Base-by-base conservation (phyloP, 148 eudicot genomes). In the Hydrangea macrophylla region DNA sequence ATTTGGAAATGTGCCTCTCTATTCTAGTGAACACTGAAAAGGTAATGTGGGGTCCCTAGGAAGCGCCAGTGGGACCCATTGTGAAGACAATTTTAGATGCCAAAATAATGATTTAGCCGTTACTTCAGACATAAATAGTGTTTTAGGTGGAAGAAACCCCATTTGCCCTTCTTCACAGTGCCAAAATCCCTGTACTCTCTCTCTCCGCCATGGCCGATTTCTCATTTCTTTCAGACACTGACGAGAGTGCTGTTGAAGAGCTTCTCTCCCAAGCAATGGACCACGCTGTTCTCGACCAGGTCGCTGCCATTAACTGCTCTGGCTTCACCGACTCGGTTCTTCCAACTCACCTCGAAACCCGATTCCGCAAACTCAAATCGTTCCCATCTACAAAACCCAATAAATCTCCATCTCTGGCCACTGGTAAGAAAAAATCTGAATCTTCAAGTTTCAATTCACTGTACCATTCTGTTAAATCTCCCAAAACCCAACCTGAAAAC, bases 221-320 rank as follows among this genome's bases (percentile, higher is more conserved):
- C 37, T 74, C 86, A 0, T 73, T 80, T 31, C 61, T 79, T 32
- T 81, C 92, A 20, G 90, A 90, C 33, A 80, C 88, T 11, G 89
- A 80, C 28, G 90, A 90, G 1, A 80, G 71, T 44, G 82, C 90
- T 6, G 89, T 90, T 36, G 90, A 90, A 24, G 89, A 86, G 31
- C 78, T 93, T 20, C 79, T 93, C 3, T 80, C 84, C 4, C 90
- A 90, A 75, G 95, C 96, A 8, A 81, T 74, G 79, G 98, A 93
- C 50, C 72, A 74, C 61, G 76, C 84, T 36, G 77, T 90, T 70
- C 89, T 93, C 42, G 75, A 93, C 40, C 96, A 93, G 71, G 75
- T 93, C 30, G 88, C 98, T 9, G 87, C 86, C 53, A 71, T 90
- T n/a, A 93, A 93, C 65, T 84, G 85, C 67, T 78, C 97, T 36